A percentile compares a stretch with the other conserved stretches of the same genome.
Evolutionary conservation across 2,329 filamentous ascomycete species (phyloP).

Genomic region (Ophiostoma piceae): DNA sequence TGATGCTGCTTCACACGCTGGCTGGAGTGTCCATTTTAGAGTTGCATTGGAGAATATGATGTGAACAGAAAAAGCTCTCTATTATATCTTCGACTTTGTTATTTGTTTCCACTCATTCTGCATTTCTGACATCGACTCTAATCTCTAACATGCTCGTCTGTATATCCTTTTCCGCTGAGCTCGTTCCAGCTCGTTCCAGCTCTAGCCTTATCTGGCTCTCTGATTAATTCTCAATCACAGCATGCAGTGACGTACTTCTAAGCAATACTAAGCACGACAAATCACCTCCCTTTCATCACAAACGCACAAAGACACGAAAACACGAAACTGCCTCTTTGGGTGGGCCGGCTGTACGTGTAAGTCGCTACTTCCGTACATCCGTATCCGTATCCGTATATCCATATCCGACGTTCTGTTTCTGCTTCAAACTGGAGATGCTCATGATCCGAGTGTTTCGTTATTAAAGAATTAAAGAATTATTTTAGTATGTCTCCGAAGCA

Average conservation of each 20-base stretch:
- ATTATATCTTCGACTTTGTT: not conserved
- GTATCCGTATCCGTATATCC: not conserved
- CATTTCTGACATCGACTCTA: not conserved
- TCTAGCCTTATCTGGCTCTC: not conserved
- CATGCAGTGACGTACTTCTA: not conserved
- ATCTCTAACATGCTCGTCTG: not conserved
- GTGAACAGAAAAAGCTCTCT: not conserved
- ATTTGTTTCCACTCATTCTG: not conserved
- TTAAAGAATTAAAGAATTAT: not conserved
- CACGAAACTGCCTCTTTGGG: conserved; percentile 8
- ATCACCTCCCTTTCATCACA: not conserved
- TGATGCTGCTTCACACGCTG: not conserved
- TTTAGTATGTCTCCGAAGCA: not conserved
- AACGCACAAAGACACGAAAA: not conserved
- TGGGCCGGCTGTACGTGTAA: conserved; percentile 10
- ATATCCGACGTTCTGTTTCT: not conserved
- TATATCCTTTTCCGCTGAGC: not conserved
- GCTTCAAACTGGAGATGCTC: not conserved
- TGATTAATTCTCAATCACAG: not conserved
- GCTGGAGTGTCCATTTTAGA: not conserved
- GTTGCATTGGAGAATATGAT: not conserved
- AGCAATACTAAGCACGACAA: not conserved
- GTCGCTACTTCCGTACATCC: conserved; percentile 19
- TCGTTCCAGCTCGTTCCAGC: not conserved
- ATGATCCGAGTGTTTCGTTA: not conserved